Conservation (phyloP, 108 stramenopile species). For the Conticribra weissflogii region DNA sequence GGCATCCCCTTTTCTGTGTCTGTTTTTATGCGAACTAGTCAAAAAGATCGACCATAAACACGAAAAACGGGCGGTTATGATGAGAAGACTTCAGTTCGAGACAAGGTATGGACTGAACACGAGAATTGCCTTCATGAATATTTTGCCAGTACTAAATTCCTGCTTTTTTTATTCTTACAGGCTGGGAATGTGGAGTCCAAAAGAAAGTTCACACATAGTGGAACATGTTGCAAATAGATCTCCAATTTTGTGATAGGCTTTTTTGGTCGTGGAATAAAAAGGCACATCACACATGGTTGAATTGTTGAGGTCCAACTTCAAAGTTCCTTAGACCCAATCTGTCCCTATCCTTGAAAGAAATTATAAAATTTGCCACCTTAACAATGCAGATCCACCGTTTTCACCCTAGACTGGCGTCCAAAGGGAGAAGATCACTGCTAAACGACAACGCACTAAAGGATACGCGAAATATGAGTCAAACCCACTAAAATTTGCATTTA, state of each 20-base stretch:
- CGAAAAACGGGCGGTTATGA: slow-evolving; percentile 74
- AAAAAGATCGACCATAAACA: slow-evolving; percentile 58
- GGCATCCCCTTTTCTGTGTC: slow-evolving; percentile 62
- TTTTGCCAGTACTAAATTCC: background rate
- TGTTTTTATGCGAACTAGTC: slow-evolving; percentile 61
- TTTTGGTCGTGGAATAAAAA: too few relatives aligned
- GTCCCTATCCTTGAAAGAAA: too few relatives aligned
- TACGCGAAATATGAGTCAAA: too few relatives aligned
- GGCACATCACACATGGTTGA: too few relatives aligned
- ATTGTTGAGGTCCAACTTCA: too few relatives aligned
- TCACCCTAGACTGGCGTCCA: too few relatives aligned
- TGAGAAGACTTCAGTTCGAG: slow-evolving; percentile 87
- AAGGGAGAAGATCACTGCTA: too few relatives aligned
- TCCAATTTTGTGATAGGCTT: background rate
- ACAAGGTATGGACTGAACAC: slow-evolving; percentile 48
- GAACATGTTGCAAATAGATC: background rate
- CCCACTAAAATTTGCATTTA: too few relatives aligned
- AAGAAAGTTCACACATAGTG: slow-evolving; percentile 23
- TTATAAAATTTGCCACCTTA: too few relatives aligned
- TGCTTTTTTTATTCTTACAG: slow-evolving; percentile 1
- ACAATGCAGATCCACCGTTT: too few relatives aligned
- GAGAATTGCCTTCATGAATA: background rate
- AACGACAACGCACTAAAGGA: too few relatives aligned
- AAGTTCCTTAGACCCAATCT: too few relatives aligned
- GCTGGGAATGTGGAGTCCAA: slow-evolving; percentile 50